Base-by-base conservation (phyloP, 192 early-diverging fungal species). In the Piromyces finnis region DNA sequence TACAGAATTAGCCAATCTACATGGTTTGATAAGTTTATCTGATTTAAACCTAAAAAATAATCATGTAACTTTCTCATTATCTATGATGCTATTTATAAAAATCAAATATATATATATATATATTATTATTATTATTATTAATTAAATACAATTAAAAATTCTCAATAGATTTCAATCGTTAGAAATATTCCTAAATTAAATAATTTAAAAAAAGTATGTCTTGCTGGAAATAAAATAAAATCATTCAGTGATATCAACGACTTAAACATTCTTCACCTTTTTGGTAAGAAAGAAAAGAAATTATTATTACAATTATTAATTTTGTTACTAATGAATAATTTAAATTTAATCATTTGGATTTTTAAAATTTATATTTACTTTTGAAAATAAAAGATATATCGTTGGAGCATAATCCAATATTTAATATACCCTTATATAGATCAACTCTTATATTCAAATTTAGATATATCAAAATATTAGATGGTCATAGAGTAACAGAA, bases 11-110 rank as follows among this genome's bases (percentile, higher is more conserved):
- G 41, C 79, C 18, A 82, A 80, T 28, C 77, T 89, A 13, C 79
- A 77, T 28, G 80, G 78, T 3, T 27, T 83, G 9, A 32, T 35
- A 3, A 77, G 83, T n/a, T 29, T 89, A 7, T 29, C 84, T 11
- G 88, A 89, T 79, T 59, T 89, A 29, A 89, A 89, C 82, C 28
- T 89, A 28, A 84, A 83, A 77, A 80, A 83, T 22, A 89, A 89
- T 78, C 79, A 88, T 82, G 88, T 88, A 79, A 28, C 14, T 68
- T 14, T 68, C 77, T 68, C 5, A 12, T 35, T 5, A 22, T 59
- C 78, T 77, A 80, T 78, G 9, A 32, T 32, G 30, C 9, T 6
- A 32, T 32, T n/a, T n/a, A n/a, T n/a, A n/a, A n/a, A n/a, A n/a
- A n/a, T n/a, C n/a, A 29, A 15, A 29, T 59, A 59, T 80, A 59